Conservation (phyloP, 257 asterid genomes). For the Jasminum sambac region DNA sequence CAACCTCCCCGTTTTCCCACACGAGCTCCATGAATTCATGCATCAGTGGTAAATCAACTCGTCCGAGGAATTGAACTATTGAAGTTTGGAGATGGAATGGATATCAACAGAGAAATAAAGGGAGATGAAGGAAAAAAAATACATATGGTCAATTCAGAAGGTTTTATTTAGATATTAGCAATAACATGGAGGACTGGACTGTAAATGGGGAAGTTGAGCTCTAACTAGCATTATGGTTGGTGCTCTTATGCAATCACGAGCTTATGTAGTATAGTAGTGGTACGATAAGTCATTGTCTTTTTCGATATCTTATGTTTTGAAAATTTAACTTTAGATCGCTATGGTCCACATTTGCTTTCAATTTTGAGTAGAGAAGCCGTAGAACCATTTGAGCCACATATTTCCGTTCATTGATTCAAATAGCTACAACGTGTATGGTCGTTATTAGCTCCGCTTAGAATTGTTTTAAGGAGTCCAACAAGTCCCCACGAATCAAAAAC, state of each 20-base stretch:
- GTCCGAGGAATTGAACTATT: neutral
- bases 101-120: too few species aligned
- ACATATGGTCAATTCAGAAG: neutral
- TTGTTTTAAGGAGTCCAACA: neutral
- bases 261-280: neutral
- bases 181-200: neutral
- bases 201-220: neutral
- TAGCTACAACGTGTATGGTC: too few species aligned
- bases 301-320: neutral
- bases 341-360: neutral
- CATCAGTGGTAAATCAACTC: neutral
- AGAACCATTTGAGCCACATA: neutral
- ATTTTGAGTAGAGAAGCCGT: neutral
- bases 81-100: neutral
- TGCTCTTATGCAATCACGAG: neutral
- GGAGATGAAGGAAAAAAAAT: neutral
- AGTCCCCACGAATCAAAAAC: neutral
- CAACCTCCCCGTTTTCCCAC: constrained; percentile 1
- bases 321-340: neutral
- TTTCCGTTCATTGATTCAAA: neutral
- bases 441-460: too few species aligned
- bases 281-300: neutral
- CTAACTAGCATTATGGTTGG: neutral
- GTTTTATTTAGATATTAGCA: neutral
- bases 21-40: neutral